Percentiles rank a stretch among this genome's conserved stretches.
These are phyloP conservation scores for Emiliania huxleyi DNA, from an alignment of 78 protist genomes.

Conservation along the genomic window DNA sequence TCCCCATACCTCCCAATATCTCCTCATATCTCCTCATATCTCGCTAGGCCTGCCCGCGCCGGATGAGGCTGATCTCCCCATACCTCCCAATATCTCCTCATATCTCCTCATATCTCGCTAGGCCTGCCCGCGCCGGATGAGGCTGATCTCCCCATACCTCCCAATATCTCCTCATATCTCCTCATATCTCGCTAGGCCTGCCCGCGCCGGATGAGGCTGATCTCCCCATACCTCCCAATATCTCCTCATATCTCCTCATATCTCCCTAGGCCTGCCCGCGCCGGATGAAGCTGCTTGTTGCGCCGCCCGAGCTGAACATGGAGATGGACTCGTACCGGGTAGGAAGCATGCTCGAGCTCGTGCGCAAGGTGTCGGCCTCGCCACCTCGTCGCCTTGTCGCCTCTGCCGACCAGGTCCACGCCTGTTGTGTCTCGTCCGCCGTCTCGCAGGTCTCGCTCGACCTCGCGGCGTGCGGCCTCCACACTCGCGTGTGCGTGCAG, in stretches of 20 bases:
- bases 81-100: background rate
- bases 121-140: background rate
- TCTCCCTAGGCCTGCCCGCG: background rate
- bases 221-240: background rate
- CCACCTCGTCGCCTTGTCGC: background rate
- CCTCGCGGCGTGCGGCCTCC: background rate
- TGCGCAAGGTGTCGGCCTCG: background rate
- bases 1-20: background rate
- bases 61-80: background rate
- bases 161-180: background rate
- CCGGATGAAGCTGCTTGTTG: background rate
- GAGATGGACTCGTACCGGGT: conserved; percentile 39
- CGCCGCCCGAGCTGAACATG: conserved; percentile 36
- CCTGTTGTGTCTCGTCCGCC: too few species aligned
- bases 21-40: background rate
- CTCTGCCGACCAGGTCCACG: too few species aligned
- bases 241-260: background rate
- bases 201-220: background rate
- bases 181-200: background rate
- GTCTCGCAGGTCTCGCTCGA: background rate
- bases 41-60: background rate
- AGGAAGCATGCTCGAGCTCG: conserved; percentile 40
- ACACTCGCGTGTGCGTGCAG: background rate
- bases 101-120: background rate
- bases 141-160: background rate